Percentiles rank a stretch among this genome's conserved stretches.
These are phyloP conservation scores for Beauveria varroae DNA, from an alignment of 2,329 filamentous ascomycete species.

Conservation along the genomic window DNA sequence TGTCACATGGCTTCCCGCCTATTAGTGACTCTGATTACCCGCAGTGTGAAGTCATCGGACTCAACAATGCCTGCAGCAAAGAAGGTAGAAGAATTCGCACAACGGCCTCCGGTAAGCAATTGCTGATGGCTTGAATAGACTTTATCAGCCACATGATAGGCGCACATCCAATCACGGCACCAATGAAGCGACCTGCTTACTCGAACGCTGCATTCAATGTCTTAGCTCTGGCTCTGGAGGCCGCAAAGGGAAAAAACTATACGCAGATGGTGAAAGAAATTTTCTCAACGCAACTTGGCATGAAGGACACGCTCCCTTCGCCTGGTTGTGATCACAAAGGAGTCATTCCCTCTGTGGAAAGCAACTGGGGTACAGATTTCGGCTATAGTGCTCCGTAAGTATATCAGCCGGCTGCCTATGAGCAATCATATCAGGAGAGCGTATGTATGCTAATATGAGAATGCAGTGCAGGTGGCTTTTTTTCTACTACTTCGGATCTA, in stretches of 20 bases:
- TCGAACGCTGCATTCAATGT: slow-evolving; percentile 34
- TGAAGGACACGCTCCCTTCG: slow-evolving; percentile 18
- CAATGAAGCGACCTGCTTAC: slow-evolving; percentile 24
- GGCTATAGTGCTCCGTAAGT: slow-evolving; percentile 26
- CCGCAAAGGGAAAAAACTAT: slow-evolving; percentile 22
- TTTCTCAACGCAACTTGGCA: slow-evolving; percentile 13
- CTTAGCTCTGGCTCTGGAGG: slow-evolving; percentile 27
- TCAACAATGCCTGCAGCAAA: slow-evolving; percentile 24
- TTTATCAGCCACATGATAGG: neutral
- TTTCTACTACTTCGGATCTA: slow-evolving; percentile 27
- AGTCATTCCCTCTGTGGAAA: slow-evolving; percentile 26
- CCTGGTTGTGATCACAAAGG: slow-evolving; percentile 24
- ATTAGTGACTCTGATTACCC: slow-evolving; percentile 28
- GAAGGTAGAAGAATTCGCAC: slow-evolving; percentile 3
- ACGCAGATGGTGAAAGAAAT: slow-evolving; percentile 18
- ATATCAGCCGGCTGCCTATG: no score
- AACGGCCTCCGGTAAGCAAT: neutral
- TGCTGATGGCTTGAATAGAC: no score
- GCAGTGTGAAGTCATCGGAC: slow-evolving; percentile 26
- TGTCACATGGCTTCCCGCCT: slow-evolving; percentile 28
- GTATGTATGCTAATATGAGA: no score
- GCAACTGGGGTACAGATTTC: slow-evolving; percentile 28
- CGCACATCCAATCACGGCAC: neutral
- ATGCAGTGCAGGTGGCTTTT: slow-evolving; percentile 19
- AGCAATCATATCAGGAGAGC: no score